phyloP scores from a whole-genome alignment of 371 early-diverging fungal species.

The Dinochytrium kinnereticum region DNA sequence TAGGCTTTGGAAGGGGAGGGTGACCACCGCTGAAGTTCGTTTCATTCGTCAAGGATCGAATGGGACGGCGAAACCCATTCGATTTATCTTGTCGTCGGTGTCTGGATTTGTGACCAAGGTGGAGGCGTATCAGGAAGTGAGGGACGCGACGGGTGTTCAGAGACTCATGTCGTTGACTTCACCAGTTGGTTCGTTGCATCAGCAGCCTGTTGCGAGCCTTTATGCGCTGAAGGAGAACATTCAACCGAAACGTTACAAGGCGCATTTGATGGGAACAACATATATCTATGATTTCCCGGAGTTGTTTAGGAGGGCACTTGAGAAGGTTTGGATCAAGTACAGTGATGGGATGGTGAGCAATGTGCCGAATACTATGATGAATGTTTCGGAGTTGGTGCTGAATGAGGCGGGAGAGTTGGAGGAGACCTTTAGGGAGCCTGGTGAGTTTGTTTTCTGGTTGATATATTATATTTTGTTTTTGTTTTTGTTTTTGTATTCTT shows the following conservation, averaged over 20 bases:
- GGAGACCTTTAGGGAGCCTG: constrained; percentile 83
- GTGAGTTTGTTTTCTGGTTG: constrained; percentile 53
- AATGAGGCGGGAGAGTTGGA: constrained; percentile 80
- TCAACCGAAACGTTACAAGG: constrained; percentile 97
- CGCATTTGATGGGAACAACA: constrained; percentile 96
- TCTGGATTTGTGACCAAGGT: constrained; percentile 91
- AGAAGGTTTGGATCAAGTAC: constrained; percentile 69
- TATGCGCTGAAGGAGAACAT: constrained; percentile 95
- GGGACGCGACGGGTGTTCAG: constrained; percentile 53
- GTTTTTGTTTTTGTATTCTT: neutral
- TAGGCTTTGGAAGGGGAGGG: constrained; percentile 93
- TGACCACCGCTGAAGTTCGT: constrained; percentile 59
- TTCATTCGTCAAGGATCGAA: constrained; percentile 61
- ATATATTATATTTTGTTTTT: too few species aligned
- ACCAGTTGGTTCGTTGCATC: constrained; percentile 83
- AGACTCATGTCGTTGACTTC: constrained; percentile 69
- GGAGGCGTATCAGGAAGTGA: constrained; percentile 87
- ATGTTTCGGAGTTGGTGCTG: constrained; percentile 85
- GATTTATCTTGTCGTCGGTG: constrained; percentile 89
- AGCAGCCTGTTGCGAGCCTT: constrained; percentile 79
- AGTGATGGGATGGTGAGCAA: constrained; percentile 48
- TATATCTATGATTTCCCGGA: constrained; percentile 98
- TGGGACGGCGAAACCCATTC: constrained; percentile 63
- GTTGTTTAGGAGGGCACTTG: constrained; percentile 86
- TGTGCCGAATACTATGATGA: constrained; percentile 73